These are phyloP conservation scores for Ceratocystis ficicola DNA, from an alignment of 2,329 filamentous ascomycete genomes.

Conservation along the genomic window DNA sequence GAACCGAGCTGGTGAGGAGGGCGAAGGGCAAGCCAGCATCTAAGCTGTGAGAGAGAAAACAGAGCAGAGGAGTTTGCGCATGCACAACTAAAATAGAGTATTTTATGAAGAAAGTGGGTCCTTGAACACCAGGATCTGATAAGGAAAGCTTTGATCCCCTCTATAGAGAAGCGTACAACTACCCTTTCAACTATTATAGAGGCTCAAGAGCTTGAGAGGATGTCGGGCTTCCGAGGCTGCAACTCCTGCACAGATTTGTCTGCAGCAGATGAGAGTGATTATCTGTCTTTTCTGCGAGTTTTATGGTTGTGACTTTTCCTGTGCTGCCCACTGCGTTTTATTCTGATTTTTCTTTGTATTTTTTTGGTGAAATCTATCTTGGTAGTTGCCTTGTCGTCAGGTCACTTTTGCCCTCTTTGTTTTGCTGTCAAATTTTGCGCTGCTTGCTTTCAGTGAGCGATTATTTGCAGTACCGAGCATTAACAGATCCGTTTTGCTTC, in stretches of 20 bases:
- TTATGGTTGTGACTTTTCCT: background rate
- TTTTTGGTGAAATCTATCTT: background rate
- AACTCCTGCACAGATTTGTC: too few relatives aligned
- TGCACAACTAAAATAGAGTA: background rate
- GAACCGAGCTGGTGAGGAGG: conserved; percentile 42
- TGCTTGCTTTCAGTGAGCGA: background rate
- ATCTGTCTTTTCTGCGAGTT: background rate
- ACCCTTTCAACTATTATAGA: background rate
- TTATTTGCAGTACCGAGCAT: background rate
- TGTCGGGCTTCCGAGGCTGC: background rate
- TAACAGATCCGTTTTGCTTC: background rate
- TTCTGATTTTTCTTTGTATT: background rate
- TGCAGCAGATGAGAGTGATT: background rate
- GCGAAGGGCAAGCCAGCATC: conserved; percentile 33
- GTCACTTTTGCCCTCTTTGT: background rate
- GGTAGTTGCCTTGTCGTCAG: background rate
- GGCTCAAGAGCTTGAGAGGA: background rate
- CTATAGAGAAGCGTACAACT: background rate
- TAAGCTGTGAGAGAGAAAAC: conserved; percentile 11
- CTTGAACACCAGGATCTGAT: conserved; percentile 12
- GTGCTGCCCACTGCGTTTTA: background rate
- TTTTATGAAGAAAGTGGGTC: background rate
- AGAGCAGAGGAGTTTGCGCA: background rate
- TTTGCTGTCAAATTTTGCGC: background rate
- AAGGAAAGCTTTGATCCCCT: conserved; percentile 1